A percentile compares a stretch with the other conserved stretches of the same genome.
phyloP scores from a whole-genome alignment of 768 basidiomycete genomes.

The Mycena metata region DNA sequence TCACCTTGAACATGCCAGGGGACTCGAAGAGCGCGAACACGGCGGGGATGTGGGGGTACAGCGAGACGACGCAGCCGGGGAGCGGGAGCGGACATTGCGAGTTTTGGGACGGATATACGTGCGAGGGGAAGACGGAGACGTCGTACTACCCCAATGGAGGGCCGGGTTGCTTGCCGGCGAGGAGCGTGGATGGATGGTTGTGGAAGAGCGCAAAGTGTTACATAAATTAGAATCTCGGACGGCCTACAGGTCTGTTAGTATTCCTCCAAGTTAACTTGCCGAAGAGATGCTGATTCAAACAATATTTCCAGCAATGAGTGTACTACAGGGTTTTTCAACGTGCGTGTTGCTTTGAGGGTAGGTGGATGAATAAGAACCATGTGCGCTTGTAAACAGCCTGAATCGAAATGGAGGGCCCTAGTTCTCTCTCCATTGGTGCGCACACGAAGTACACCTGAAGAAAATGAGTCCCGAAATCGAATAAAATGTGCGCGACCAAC shows the following conservation, averaged over 20 bases:
- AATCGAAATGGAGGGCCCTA: too few species aligned
- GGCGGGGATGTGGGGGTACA: constrained; percentile 4
- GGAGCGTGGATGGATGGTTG: constrained; percentile 15
- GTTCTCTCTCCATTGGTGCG: constrained; percentile 80
- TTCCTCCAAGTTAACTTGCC: background rate
- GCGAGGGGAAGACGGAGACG: background rate
- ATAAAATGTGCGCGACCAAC: constrained; percentile 49
- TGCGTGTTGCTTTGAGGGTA: too few species aligned
- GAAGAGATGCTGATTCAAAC: too few species aligned
- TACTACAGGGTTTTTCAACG: too few species aligned
- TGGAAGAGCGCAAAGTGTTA: constrained; percentile 26
- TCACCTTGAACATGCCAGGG: constrained; percentile 1
- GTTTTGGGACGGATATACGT: constrained; percentile 6
- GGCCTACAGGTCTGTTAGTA: background rate
- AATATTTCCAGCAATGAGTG: too few species aligned
- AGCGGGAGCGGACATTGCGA: background rate
- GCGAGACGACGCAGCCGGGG: background rate
- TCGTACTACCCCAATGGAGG: background rate
- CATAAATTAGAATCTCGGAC: too few species aligned
- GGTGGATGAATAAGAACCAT: too few species aligned
- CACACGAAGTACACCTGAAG: constrained; percentile 71
- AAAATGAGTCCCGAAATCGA: constrained; percentile 16
- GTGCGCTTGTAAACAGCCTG: too few species aligned
- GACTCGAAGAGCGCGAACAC: background rate
- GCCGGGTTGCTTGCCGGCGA: background rate